phyloP scores from a whole-genome alignment of 192 early-diverging fungal species.

The Diversispora eburnea region DNA sequence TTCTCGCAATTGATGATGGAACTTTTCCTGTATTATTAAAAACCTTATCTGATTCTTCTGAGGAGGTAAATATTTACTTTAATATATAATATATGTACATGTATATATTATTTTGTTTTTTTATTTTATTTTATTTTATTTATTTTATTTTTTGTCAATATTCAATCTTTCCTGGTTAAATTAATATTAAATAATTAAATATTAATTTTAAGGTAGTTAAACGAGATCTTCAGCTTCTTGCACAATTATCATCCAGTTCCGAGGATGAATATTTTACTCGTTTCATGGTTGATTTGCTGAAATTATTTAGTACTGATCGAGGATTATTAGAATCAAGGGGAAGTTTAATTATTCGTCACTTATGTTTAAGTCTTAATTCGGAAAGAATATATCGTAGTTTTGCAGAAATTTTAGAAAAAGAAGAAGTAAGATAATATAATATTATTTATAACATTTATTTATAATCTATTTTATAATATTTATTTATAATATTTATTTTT shows the following conservation, averaged over 20 bases:
- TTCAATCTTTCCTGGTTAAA: slow-evolving; percentile 16
- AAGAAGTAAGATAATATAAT: slow-evolving; percentile 51
- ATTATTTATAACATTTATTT: not conserved
- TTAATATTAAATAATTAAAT: not conserved
- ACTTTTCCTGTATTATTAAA: slow-evolving; percentile 86
- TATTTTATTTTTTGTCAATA: no score
- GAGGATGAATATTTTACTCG: slow-evolving; percentile 82
- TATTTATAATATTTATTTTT: not conserved
- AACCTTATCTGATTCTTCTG: slow-evolving; percentile 87
- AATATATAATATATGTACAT: not conserved
- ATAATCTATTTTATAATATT: not conserved
- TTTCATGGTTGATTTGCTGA: slow-evolving; percentile 88
- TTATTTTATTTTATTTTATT: no score
- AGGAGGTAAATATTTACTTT: slow-evolving; percentile 61
- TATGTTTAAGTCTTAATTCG: slow-evolving; percentile 86
- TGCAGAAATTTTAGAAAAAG: slow-evolving; percentile 81
- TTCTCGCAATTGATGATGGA: slow-evolving; percentile 83
- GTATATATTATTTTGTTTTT: no score
- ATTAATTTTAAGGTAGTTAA: slow-evolving; percentile 64
- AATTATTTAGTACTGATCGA: slow-evolving; percentile 86
- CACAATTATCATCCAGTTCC: slow-evolving; percentile 87
- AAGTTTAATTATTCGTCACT: slow-evolving; percentile 87
- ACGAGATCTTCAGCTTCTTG: slow-evolving; percentile 87
- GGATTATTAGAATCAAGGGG: slow-evolving; percentile 86
- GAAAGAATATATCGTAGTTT: slow-evolving; percentile 88